Evolutionary conservation across 345 rosid species (phyloP).

Genomic region (Carallia pectinifolia): DNA sequence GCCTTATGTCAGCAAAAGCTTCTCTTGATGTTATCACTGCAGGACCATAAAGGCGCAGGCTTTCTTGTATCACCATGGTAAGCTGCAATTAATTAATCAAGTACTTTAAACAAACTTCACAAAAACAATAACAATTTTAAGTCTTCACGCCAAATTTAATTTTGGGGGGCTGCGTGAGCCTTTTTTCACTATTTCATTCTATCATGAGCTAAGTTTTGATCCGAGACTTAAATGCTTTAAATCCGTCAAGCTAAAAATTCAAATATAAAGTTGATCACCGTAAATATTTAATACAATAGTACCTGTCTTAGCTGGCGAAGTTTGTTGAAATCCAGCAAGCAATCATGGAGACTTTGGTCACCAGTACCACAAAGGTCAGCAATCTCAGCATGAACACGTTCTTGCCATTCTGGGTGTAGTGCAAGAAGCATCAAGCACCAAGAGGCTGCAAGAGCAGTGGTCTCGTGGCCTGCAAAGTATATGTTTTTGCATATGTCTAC

Average conservation of each 20-base stretch:
- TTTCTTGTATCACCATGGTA: constrained; percentile 17
- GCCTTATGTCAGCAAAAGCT: constrained; percentile 6
- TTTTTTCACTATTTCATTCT: too few species aligned
- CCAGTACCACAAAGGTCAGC: constrained; percentile 5
- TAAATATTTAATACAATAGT: neutral
- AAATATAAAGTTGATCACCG: too few species aligned
- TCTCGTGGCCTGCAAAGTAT: constrained; percentile 38
- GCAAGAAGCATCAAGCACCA: constrained; percentile 42
- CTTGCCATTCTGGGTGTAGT: constrained; percentile 34
- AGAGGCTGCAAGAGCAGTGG: constrained; percentile 30
- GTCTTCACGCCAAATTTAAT: too few species aligned
- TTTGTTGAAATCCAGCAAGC: constrained; percentile 19
- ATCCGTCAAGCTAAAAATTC: too few species aligned
- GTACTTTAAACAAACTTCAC: too few species aligned
- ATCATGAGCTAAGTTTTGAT: too few species aligned
- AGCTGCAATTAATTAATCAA: neutral
- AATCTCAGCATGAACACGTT: constrained; percentile 30
- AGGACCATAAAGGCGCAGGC: constrained; percentile 16
- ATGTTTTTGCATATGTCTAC: constrained; percentile 40
- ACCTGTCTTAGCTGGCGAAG: constrained; percentile 31
- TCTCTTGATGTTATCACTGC: constrained; percentile 7
- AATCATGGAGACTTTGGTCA: neutral
- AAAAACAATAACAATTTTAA: too few species aligned
- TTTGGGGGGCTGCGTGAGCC: too few species aligned
- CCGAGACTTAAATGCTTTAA: too few species aligned